A percentile compares a stretch with the other conserved stretches of the same genome.
These are phyloP conservation scores for Tetragonia tetragonoides DNA, from an alignment of 148 eudicot genomes.

Conservation along the genomic window DNA sequence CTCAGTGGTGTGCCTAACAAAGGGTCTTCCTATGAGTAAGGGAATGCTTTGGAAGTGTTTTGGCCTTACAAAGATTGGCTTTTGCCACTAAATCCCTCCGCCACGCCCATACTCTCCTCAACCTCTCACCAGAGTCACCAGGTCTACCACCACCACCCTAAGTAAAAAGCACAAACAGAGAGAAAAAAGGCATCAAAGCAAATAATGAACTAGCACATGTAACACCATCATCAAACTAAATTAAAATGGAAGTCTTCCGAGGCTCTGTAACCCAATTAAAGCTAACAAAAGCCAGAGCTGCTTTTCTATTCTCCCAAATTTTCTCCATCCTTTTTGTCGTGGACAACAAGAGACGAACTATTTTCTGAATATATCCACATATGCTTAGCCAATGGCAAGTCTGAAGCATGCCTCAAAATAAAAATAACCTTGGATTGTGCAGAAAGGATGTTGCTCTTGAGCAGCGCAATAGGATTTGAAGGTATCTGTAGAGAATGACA, in stretches of 20 bases:
- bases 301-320: neutral
- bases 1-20: neutral
- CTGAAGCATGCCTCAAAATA: neutral
- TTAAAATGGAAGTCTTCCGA: neutral
- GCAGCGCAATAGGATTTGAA: slow-evolving; percentile 63
- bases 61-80: neutral
- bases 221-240: neutral
- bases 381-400: neutral
- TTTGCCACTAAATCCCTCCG: neutral
- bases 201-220: neutral
- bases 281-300: neutral
- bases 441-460: slow-evolving; percentile 77
- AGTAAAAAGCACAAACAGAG: neutral
- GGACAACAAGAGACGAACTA: neutral
- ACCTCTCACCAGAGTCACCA: neutral
- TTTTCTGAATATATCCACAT: neutral
- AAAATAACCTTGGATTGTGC: slow-evolving; percentile 73
- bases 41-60: neutral
- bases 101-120: neutral
- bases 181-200: neutral
- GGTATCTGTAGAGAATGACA: slow-evolving; percentile 56
- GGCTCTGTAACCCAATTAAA: neutral
- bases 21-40: neutral
- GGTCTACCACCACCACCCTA: neutral
- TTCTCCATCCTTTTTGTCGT: neutral